Base-by-base conservation (phyloP, 495 filamentous ascomycete species). In the Hypoxylon fuscum region DNA sequence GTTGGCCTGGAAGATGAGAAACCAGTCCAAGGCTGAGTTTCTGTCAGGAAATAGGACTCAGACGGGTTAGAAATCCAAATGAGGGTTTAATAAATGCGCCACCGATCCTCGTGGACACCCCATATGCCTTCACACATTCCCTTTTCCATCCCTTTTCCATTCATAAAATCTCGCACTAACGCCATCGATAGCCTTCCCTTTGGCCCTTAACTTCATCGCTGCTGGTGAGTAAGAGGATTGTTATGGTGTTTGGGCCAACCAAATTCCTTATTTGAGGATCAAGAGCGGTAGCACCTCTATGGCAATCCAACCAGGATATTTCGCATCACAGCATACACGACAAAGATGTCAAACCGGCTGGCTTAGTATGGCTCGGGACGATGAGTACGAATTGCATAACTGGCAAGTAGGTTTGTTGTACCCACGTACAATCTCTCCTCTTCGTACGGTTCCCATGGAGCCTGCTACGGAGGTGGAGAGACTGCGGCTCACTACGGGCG, bases 401-500 rank as follows among this genome's bases (percentile, higher is more conserved):
- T 61, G 58, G 62, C 59, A 60, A 60, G 66, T 73, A 73, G 72
- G 72, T 74, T 68, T 68, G 45, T n/a, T 52, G 45, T 59, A 67
- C 57, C 72, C 62, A 69, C 25, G 54, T 56, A 70, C 52, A 53
- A 42, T 72, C 41, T 53, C n/a, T 57, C 56, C 38, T 54, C 45
- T 43, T 21, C 29, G 38, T 21, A 43, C 38, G 15, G 44, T 56
- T 68, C 59, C 51, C 55, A 59, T 62, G 32, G 58, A 55, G 50
- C 27, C 23, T 23, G 45, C 38, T 20, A 61, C 48, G 41, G 57
- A 40, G 54, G 49, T 7, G 47, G 68, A 60, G 64, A 62, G 70
- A 75, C 66, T 79, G 84, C 81, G 89, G 89, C 88, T 90, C 89
- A 91, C 89, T 91, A 88, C 89, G 89, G 89, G 89, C 86, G 89